Evolutionary conservation across 2,329 filamentous ascomycete genomes (phyloP).

Genomic region (Colletotrichum sansevieriae): DNA sequence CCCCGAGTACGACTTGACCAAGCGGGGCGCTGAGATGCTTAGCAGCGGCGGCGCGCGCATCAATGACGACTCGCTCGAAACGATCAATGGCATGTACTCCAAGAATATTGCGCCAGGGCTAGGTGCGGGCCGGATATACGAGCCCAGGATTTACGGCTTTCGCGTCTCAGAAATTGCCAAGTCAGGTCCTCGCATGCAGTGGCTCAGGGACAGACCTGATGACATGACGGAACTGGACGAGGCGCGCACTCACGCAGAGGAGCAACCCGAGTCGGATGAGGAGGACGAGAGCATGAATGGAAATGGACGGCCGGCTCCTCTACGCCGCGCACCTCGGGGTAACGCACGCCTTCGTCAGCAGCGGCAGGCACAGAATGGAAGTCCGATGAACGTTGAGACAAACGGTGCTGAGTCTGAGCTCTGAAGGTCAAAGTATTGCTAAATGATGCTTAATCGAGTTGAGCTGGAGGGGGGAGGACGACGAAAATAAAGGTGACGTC

Average conservation of each 20-base stretch:
- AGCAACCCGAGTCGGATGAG: conserved; percentile 69
- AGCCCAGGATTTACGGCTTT: conserved; percentile 97
- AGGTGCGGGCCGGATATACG: conserved; percentile 86
- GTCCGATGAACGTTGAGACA: conserved; percentile 68
- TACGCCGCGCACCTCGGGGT: conserved; percentile 58
- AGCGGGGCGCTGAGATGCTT: conserved; percentile 74
- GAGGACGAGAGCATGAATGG: conserved; percentile 65
- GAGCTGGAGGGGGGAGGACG: not conserved
- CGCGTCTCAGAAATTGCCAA: conserved; percentile 90
- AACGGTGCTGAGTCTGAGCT: conserved; percentile 71
- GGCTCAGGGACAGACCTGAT: conserved; percentile 86
- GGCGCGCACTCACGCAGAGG: conserved; percentile 65
- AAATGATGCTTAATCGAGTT: not conserved
- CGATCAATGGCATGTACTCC: conserved; percentile 88
- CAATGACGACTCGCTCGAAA: conserved; percentile 60
- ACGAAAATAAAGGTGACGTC: not conserved
- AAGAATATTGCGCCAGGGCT: conserved; percentile 91
- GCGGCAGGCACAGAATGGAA: conserved; percentile 65
- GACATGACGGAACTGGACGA: conserved; percentile 90
- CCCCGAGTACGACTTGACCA: conserved; percentile 90
- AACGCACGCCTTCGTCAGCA: conserved; percentile 56
- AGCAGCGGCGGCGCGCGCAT: conserved; percentile 48
- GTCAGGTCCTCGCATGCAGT: conserved; percentile 95
- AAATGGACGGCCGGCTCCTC: conserved; percentile 56
- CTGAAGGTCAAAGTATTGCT: conserved; percentile 44